Conservation (phyloP, 495 filamentous ascomycete genomes). For the Parmelia sp. region DNA sequence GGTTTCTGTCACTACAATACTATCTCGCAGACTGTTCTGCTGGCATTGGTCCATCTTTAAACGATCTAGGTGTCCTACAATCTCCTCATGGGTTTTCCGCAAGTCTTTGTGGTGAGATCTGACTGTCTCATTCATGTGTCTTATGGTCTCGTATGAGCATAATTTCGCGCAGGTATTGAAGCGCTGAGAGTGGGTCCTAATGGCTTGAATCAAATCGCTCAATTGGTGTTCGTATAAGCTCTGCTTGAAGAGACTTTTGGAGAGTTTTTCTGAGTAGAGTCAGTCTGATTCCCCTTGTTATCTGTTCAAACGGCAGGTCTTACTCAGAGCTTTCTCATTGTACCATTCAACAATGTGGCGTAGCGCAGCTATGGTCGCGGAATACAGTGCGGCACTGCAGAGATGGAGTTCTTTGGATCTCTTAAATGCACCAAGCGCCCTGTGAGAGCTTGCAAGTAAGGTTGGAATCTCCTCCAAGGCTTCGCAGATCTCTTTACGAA, state of each 20-base stretch:
- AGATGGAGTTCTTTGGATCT: slow-evolving; percentile 9
- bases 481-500: slow-evolving; percentile 3
- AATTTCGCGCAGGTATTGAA: neutral
- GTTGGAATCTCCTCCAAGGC: slow-evolving; percentile 9
- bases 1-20: neutral
- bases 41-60: neutral
- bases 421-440: neutral
- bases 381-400: slow-evolving; percentile 3
- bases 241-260: slow-evolving; percentile 11
- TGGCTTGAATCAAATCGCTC: slow-evolving; percentile 1
- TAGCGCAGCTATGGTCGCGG: slow-evolving; percentile 2
- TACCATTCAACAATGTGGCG: slow-evolving; percentile 12
- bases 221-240: neutral
- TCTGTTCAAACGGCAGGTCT: neutral
- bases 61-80: neutral
- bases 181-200: neutral
- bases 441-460: neutral
- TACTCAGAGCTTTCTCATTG: slow-evolving; percentile 11
- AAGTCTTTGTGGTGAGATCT: neutral
- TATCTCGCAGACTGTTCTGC: neutral
- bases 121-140: neutral
- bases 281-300: neutral
- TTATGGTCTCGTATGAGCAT: slow-evolving; percentile 3
- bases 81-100: neutral
- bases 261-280: neutral